These are phyloP conservation scores for Sequoiadendron giganteum DNA, from an alignment of 75 land plant species.

Conservation along the genomic window DNA sequence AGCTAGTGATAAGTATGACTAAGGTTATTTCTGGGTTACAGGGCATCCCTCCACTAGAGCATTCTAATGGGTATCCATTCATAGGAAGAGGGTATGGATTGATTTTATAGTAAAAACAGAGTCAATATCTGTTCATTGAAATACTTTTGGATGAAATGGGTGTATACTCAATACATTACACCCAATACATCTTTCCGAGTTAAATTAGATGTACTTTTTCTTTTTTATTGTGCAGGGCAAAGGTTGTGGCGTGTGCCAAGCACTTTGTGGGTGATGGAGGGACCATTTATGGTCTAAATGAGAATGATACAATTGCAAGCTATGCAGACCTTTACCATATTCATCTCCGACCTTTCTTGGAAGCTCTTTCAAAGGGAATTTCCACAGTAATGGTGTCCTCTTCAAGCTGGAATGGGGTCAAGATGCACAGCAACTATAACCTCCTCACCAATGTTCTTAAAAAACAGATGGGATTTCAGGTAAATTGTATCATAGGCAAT, in stretches of 20 bases:
- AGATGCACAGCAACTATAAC: constrained; percentile 48
- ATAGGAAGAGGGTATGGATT: constrained; percentile 5
- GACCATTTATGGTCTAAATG: constrained; percentile 64
- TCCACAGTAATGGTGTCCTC: constrained; percentile 82
- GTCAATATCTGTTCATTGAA: no score
- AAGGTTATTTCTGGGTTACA: constrained; percentile 30
- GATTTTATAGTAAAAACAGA: background rate
- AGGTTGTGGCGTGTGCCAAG: constrained; percentile 87
- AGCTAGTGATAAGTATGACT: constrained; percentile 31
- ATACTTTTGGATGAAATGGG: background rate
- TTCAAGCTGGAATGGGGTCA: constrained; percentile 77
- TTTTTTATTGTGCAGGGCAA: constrained; percentile 2
- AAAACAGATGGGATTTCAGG: constrained; percentile 69
- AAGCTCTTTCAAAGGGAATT: constrained; percentile 72
- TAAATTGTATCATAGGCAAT: background rate
- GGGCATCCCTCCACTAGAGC: constrained; percentile 8
- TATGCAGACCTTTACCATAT: constrained; percentile 53
- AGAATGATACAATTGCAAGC: constrained; percentile 48
- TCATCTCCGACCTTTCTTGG: constrained; percentile 76
- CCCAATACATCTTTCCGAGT: background rate
- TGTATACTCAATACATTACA: background rate
- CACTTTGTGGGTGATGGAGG: constrained; percentile 94
- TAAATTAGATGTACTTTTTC: no score
- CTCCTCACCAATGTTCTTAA: constrained; percentile 64
- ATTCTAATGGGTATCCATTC: constrained; percentile 16